These are phyloP conservation scores for Knoxdaviesia capensis DNA, from an alignment of 2,329 filamentous ascomycete species.

Conservation along the genomic window DNA sequence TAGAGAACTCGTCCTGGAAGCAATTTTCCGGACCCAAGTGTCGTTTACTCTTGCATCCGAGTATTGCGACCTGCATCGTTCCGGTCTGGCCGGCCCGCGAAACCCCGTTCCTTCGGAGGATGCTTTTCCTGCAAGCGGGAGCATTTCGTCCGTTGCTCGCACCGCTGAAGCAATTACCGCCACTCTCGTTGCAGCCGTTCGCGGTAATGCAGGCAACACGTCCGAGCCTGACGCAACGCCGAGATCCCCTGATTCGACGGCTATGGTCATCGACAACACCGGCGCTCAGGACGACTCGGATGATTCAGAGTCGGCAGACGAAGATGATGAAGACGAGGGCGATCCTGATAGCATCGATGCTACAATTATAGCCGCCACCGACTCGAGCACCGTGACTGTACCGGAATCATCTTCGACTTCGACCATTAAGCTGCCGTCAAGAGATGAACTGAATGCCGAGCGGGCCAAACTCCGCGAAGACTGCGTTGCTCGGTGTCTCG, in stretches of 20 bases:
- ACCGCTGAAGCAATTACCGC: not conserved
- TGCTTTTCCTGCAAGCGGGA: slow-evolving; percentile 12
- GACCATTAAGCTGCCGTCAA: slow-evolving; percentile 12
- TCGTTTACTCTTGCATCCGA: slow-evolving; percentile 38
- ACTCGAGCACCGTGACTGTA: slow-evolving; percentile 15
- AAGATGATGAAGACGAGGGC: slow-evolving; percentile 5
- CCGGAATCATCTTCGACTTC: not conserved
- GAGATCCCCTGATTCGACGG: not conserved
- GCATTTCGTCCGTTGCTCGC: no score
- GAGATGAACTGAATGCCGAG: slow-evolving; percentile 63
- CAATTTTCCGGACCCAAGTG: slow-evolving; percentile 65
- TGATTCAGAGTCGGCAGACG: slow-evolving; percentile 3
- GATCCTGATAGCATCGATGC: slow-evolving; percentile 1
- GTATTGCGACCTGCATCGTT: slow-evolving; percentile 50
- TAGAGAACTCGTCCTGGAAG: slow-evolving; percentile 51
- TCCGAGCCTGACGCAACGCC: no score
- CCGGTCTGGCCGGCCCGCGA: slow-evolving; percentile 35
- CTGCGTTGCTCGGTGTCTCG: slow-evolving; percentile 74
- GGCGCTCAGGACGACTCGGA: slow-evolving; percentile 7
- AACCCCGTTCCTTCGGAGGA: slow-evolving; percentile 49
- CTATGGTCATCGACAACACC: slow-evolving; percentile 7
- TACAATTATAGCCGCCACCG: slow-evolving; percentile 7
- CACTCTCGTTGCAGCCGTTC: slow-evolving; percentile 6
- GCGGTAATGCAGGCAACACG: not conserved
- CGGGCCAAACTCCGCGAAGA: slow-evolving; percentile 53